A percentile compares a stretch with the other conserved stretches of the same genome.
phyloP scores from a whole-genome alignment of 169 alveolate species.

The Plasmodium billcollinsi region DNA sequence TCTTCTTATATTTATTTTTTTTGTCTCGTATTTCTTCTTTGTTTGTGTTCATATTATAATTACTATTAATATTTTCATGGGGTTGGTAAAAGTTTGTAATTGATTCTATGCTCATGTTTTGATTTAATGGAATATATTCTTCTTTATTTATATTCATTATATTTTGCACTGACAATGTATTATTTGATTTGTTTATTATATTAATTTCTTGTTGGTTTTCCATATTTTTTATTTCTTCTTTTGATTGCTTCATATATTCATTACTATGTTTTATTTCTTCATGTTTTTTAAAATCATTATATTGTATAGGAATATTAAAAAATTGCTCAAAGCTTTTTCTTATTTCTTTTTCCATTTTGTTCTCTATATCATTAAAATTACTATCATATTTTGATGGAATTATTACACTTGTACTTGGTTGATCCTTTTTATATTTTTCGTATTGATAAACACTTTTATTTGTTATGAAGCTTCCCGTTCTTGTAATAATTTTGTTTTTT shows the following conservation, averaged over 20 bases:
- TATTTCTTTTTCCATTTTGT: slow-evolving; percentile 47
- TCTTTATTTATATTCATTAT: neutral
- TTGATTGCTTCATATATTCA: neutral
- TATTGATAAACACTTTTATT: too few species aligned
- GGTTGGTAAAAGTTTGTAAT: slow-evolving; percentile 11
- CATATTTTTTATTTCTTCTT: slow-evolving; percentile 1
- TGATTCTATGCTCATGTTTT: slow-evolving; percentile 6
- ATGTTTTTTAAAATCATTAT: neutral
- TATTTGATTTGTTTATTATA: too few species aligned
- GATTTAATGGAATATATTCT: neutral
- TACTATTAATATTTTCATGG: slow-evolving; percentile 11
- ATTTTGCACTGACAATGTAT: too few species aligned
- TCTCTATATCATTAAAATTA: slow-evolving; percentile 6
- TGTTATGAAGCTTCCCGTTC: too few species aligned
- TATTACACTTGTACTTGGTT: too few species aligned
- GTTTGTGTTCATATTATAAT: neutral
- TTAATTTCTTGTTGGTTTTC: neutral
- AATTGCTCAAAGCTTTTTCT: slow-evolving; percentile 51
- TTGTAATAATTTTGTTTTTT: too few species aligned
- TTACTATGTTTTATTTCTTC: neutral
- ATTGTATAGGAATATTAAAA: neutral
- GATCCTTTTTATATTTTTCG: too few species aligned
- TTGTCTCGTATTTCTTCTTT: neutral
- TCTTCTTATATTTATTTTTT: neutral
- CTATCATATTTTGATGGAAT: too few species aligned